Evolutionary conservation across 495 filamentous ascomycete species (phyloP).

Genomic region (Neurospora tetrasperma): DNA sequence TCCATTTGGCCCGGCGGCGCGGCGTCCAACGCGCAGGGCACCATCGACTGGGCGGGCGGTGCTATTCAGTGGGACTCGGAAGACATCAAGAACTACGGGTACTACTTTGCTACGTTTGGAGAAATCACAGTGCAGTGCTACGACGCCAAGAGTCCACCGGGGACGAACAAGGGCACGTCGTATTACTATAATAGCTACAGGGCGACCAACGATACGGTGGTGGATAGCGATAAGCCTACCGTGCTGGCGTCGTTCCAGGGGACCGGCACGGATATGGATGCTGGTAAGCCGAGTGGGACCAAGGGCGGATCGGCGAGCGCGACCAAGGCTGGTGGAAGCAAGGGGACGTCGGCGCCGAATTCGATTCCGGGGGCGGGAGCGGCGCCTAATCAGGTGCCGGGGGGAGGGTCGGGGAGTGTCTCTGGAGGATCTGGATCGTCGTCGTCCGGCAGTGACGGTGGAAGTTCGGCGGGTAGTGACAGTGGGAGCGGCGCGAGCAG

Average conservation of each 20-base stretch:
- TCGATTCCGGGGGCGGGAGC: conserved; percentile 28
- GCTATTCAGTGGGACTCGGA: conserved; percentile 74
- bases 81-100: conserved; percentile 72
- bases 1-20: conserved; percentile 94
- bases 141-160: conserved; percentile 48
- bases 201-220: conserved; percentile 65
- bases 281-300: conserved; percentile 24
- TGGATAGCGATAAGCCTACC: conserved; percentile 62
- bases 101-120: conserved; percentile 77
- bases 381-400: conserved; percentile 21
- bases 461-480: background rate
- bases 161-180: conserved; percentile 50
- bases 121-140: conserved; percentile 81
- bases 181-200: conserved; percentile 63
- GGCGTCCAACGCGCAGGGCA: conserved; percentile 68
- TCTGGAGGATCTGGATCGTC: conserved; percentile 6
- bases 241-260: conserved; percentile 70
- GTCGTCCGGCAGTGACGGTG: conserved; percentile 1
- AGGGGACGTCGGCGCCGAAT: conserved; percentile 18
- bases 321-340: background rate
- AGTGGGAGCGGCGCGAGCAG: conserved; percentile 10
- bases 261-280: conserved; percentile 63
- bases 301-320: conserved; percentile 16
- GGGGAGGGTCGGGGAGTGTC: conserved; percentile 6
- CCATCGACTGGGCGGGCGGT: conserved; percentile 86